Base-by-base conservation (phyloP, 2,329 filamentous ascomycete genomes). In the Capronia coronata region DNA sequence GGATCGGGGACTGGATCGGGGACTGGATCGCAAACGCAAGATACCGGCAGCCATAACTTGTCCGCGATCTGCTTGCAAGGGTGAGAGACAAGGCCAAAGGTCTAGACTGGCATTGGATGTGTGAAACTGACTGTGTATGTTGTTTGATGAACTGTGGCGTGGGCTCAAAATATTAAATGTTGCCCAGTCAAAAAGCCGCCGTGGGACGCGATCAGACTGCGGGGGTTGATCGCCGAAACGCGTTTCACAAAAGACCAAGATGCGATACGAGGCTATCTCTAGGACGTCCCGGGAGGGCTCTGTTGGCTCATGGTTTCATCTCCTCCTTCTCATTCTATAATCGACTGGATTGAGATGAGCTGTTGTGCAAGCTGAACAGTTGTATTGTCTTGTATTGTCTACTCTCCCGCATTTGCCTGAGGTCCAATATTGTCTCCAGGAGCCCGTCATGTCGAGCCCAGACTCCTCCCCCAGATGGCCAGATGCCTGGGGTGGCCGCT, bases 1-100 rank as follows among this genome's bases (percentile, higher is more conserved):
- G n/a, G n/a, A n/a, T n/a, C n/a, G n/a, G n/a, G n/a, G n/a, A n/a
- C n/a, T n/a, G n/a, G n/a, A n/a, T n/a, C n/a, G n/a, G n/a, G n/a
- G n/a, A n/a, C n/a, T n/a, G n/a, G n/a, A n/a, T n/a, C n/a, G n/a
- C n/a, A n/a, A n/a, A n/a, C n/a, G n/a, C n/a, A n/a, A n/a, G n/a
- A n/a, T n/a, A n/a, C n/a, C 30, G 38, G 27, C 43, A 25, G 52
- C 52, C 52, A 54, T 54, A 48, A 43, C 45, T 51, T 23, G 44
- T 21, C 23, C 21, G n/a, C n/a, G n/a, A n/a, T n/a, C n/a, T n/a
- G n/a, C n/a, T n/a, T n/a, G n/a, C n/a, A n/a, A n/a, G n/a, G n/a
- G n/a, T n/a, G n/a, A n/a, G n/a, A n/a, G n/a, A n/a, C n/a, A n/a
- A n/a, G n/a, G n/a, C n/a, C n/a, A n/a, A n/a, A 19, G 35, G 35